Evolutionary conservation across 2,329 filamentous ascomycete species (phyloP).

Genomic region (Ramichloridium luteum): DNA sequence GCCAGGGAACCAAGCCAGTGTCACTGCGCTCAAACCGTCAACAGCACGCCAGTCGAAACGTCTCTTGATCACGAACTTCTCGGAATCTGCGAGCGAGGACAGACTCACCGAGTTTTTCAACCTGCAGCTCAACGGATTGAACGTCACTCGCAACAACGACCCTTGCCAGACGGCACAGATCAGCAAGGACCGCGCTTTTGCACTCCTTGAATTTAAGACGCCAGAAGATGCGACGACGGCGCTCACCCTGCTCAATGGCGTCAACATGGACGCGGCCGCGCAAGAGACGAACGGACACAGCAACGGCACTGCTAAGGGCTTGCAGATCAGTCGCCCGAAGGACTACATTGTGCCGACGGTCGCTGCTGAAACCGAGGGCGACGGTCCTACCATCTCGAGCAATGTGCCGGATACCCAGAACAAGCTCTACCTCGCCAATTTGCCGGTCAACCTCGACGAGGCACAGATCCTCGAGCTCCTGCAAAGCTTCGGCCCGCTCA

Average conservation of each 20-base stretch:
- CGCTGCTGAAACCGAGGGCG: conserved; percentile 58
- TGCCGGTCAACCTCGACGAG: conserved; percentile 77
- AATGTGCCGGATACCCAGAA: conserved; percentile 83
- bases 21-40: conserved; percentile 74
- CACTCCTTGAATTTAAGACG: conserved; percentile 80
- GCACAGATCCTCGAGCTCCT: conserved; percentile 86
- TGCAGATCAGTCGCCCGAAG: conserved; percentile 77
- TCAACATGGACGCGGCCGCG: conserved; percentile 63
- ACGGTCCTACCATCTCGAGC: conserved; percentile 65
- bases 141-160: conserved; percentile 71
- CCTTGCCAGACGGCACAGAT: conserved; percentile 77
- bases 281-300: conserved; percentile 39
- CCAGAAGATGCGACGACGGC: conserved; percentile 82
- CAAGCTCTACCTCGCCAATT: conserved; percentile 87
- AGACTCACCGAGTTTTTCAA: conserved; percentile 79
- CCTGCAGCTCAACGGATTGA: conserved; percentile 89
- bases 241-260: conserved; percentile 71
- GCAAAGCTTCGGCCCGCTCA: conserved; percentile 81
- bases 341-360: conserved; percentile 90
- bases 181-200: conserved; percentile 66
- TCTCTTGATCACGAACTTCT: conserved; percentile 75
- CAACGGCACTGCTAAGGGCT: conserved; percentile 44
- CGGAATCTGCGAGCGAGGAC: conserved; percentile 61
- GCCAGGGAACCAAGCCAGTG: conserved; percentile 57
- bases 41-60: conserved; percentile 92